Evolutionary conservation across 257 asterid genomes (phyloP).

Genomic region (Jasminum sambac): DNA sequence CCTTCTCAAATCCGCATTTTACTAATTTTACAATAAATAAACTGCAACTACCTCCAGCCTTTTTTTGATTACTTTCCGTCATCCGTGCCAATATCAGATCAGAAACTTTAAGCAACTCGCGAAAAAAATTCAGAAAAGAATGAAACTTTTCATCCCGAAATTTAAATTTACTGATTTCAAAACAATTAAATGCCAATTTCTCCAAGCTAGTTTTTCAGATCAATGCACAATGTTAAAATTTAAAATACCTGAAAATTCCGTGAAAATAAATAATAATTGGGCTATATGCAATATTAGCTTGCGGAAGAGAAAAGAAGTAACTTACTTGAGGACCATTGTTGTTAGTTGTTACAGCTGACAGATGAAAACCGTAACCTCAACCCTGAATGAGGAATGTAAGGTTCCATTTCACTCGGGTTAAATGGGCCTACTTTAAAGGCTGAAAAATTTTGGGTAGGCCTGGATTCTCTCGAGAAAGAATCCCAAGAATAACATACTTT

Average conservation of each 20-base stretch:
- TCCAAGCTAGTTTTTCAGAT: background rate
- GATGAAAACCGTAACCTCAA: background rate
- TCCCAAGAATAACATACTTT: no score
- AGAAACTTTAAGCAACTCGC: background rate
- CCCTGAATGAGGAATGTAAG: background rate
- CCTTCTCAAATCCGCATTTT: background rate
- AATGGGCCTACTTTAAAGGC: background rate
- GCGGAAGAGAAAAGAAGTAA: background rate
- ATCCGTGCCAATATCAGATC: background rate
- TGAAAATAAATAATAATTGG: background rate
- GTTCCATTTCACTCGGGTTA: background rate
- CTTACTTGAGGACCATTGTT: slow-evolving; percentile 55
- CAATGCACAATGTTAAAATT: background rate
- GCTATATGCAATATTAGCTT: background rate
- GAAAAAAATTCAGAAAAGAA: background rate
- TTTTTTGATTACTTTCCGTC: background rate
- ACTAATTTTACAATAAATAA: background rate
- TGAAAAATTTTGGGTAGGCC: background rate
- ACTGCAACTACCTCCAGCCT: background rate
- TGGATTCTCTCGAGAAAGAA: no score
- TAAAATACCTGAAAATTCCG: background rate
- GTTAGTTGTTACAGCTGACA: background rate
- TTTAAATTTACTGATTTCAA: background rate
- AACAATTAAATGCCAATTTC: background rate
- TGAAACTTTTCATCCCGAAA: background rate